Evolutionary conservation across 768 basidiomycete species (phyloP), one percentile per base, ranked within the genome.

Genomic region (Clitopilus passeckerianus): DNA sequence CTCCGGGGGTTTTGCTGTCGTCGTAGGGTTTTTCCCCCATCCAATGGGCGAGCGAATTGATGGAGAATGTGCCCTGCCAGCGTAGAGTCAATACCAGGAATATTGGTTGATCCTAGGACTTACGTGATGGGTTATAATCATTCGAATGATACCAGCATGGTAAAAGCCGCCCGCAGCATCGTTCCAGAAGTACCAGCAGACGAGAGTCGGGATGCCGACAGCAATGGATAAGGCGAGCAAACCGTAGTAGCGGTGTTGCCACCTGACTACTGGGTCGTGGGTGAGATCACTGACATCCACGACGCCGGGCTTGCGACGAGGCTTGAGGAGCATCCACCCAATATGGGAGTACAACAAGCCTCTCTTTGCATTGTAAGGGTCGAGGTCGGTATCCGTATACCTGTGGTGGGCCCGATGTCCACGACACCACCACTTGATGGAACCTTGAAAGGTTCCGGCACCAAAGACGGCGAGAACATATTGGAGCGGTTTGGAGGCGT

Each of bases 381-480:
- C 95, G 63, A 98, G 89, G 58, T 94, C 92, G 67, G 95, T 98
- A 74, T 96, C 95, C 65, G 95, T 98, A 78, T 97, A 96, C 41
- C 95, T 85, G 70, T 97, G 95, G 72, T 97, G 95, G 4, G 96
- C 96, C 60, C 96, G 91, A 79, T 99, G 97, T 53, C 95, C 95
- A 56, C 96, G 86, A 20, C 89, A 89, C 96, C 96, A 98, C 97
- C 97, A 98, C 72, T 93, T 91, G 77, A 99, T 96, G 22, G 95
- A 97, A 8, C 95, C 96, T 70, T 99, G 85, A 53, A 96, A 89
- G 5, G 96, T 95, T 54, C 97, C 96, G 1, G 93, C 88, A 54
- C 96, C 97, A 10, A 86, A 81, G 20, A 90, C 67, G 23, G 95
- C 92, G 54, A 98, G 85, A 63, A 84, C 75, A 68, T 93, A 97